These are phyloP conservation scores for Saccharomycopsis babjevae DNA, from an alignment of 805 yeast genomes.

Conservation along the genomic window DNA sequence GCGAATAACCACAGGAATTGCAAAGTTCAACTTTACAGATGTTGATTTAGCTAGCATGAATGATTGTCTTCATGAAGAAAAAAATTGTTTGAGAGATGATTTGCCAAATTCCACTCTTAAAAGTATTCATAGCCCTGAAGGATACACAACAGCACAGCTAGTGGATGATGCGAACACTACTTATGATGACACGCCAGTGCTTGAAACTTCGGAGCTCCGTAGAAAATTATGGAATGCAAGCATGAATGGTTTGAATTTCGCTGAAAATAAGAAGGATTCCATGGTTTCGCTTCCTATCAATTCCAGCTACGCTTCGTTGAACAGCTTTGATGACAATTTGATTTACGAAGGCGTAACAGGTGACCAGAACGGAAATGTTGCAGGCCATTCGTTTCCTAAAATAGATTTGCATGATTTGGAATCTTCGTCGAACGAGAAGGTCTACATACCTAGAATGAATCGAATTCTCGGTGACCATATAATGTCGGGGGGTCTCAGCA, in stretches of 20 bases:
- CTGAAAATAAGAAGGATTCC: constrained; percentile 27
- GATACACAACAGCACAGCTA: background rate
- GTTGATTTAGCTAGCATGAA: background rate
- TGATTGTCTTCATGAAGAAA: background rate
- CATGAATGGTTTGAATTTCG: constrained; percentile 26
- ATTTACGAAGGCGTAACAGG: background rate
- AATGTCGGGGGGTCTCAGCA: constrained; percentile 5
- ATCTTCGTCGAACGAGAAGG: constrained; percentile 17
- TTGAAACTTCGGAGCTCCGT: constrained; percentile 1
- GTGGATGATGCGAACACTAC: background rate
- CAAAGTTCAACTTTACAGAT: background rate
- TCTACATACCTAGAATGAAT: constrained; percentile 13
- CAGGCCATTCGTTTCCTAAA: background rate
- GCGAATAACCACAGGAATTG: background rate
- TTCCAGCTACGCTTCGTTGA: constrained; percentile 70
- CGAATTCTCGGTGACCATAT: background rate
- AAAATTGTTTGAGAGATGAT: background rate
- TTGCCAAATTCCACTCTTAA: background rate
- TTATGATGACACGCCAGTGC: background rate
- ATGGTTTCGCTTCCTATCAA: constrained; percentile 58
- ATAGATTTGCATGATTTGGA: constrained; percentile 5
- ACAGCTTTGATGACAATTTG: constrained; percentile 35
- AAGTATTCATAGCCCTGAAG: background rate
- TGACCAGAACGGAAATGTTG: constrained; percentile 7
- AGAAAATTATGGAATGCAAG: constrained; percentile 23